These are phyloP conservation scores for Grosmannia serpens DNA, from an alignment of 2,329 filamentous ascomycete species.

Conservation along the genomic window DNA sequence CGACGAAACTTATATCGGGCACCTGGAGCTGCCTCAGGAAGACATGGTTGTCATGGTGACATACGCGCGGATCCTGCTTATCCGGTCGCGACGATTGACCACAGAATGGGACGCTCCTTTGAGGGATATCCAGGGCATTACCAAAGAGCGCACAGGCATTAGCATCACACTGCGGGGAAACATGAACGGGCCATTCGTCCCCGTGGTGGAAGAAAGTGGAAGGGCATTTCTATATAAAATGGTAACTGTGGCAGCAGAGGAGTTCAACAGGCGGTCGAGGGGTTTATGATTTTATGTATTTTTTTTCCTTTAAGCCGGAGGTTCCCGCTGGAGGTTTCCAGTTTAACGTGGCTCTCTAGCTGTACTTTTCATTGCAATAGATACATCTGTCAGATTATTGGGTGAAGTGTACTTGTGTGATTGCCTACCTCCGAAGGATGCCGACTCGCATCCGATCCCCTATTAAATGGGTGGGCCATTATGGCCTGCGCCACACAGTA, in stretches of 20 bases:
- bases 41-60: conserved; percentile 87
- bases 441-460: no score
- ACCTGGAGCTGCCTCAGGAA: conserved; percentile 80
- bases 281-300: conserved; percentile 3
- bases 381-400: no score
- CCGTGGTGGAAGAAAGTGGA: conserved; percentile 76
- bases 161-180: conserved; percentile 81
- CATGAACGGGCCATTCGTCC: conserved; percentile 88
- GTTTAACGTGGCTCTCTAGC: neutral
- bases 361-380: no score
- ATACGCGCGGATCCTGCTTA: conserved; percentile 76
- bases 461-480: no score
- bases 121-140: conserved; percentile 93
- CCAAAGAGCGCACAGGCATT: conserved; percentile 90
- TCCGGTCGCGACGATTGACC: conserved; percentile 72
- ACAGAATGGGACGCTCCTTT: conserved; percentile 95
- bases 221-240: conserved; percentile 53
- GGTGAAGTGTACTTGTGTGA: no score
- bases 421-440: no score
- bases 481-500: no score
- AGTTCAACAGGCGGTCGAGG: conserved; percentile 49
- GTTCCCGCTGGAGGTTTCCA: neutral
- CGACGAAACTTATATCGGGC: conserved; percentile 93
- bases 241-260: conserved; percentile 54
- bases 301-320: no score